Conservation (phyloP, 1,139 yeast genomes). For the Pichia sp. region DNA sequence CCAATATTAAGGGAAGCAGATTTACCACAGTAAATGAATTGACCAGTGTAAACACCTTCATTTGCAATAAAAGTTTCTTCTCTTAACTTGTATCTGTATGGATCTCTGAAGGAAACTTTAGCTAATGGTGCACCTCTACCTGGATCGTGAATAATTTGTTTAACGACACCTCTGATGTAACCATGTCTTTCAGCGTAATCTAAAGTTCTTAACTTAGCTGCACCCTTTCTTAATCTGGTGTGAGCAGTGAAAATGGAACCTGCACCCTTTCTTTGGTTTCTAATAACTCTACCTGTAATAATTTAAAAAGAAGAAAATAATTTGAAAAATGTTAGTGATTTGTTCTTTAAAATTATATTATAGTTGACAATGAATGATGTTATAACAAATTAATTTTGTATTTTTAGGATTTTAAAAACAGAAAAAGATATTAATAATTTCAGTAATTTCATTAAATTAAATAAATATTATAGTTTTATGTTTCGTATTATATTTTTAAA, state of each 20-base stretch:
- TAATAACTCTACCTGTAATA: conserved; percentile 93
- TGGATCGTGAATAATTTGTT: conserved; percentile 98
- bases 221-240: conserved; percentile 99
- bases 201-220: conserved; percentile 99
- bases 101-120: conserved; percentile 98
- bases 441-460: too few species aligned
- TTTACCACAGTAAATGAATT: conserved; percentile 98
- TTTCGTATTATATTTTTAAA: too few species aligned
- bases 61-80: conserved; percentile 98
- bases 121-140: conserved; percentile 99
- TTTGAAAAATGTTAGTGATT: neutral
- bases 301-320: neutral
- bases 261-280: conserved; percentile 99
- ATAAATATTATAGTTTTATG: too few species aligned
- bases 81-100: conserved; percentile 96
- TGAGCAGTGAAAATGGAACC: conserved; percentile 99
- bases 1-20: conserved; percentile 97
- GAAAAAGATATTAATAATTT: too few species aligned
- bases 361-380: too few species aligned
- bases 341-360: too few species aligned
- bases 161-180: conserved; percentile 98
- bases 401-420: too few species aligned
- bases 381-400: too few species aligned
- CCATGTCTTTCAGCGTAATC: conserved; percentile 99
- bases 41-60: conserved; percentile 99